Evolutionary conservation across 495 filamentous ascomycete genomes (phyloP).

Genomic region (Penicillium fimorum): DNA sequence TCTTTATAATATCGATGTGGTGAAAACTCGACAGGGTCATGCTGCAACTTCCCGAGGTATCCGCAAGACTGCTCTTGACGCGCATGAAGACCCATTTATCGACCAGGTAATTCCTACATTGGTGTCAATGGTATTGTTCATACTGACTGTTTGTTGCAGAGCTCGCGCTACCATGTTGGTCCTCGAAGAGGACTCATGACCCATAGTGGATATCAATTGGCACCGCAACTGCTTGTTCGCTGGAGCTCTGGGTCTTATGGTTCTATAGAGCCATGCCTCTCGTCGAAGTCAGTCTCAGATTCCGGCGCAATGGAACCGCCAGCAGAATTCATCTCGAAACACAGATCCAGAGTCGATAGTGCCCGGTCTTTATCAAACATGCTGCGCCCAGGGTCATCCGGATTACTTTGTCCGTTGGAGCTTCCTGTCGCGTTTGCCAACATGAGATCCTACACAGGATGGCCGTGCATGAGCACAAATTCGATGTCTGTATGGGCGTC

Average conservation of each 20-base stretch:
- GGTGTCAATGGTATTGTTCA: neutral
- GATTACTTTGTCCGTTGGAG: slow-evolving; percentile 17
- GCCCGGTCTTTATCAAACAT: neutral
- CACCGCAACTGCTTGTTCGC: slow-evolving; percentile 18
- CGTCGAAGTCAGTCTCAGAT: neutral
- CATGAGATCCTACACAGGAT: slow-evolving; percentile 17
- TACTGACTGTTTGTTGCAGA: slow-evolving; percentile 4
- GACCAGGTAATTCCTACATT: slow-evolving; percentile 15
- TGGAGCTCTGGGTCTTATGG: slow-evolving; percentile 31
- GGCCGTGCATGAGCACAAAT: slow-evolving; percentile 11
- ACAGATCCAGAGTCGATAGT: neutral
- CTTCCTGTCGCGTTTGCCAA: slow-evolving; percentile 23
- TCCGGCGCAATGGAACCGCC: neutral
- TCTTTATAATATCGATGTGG: slow-evolving; percentile 21
- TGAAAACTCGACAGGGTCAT: slow-evolving; percentile 15
- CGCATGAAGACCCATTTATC: slow-evolving; percentile 19
- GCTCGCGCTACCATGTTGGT: neutral
- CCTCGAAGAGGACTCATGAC: neutral
- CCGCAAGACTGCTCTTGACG: neutral
- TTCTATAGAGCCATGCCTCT: neutral
- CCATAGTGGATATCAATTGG: slow-evolving; percentile 1
- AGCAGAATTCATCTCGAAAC: neutral
- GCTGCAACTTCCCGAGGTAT: neutral
- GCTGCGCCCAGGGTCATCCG: neutral
- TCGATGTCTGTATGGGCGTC: slow-evolving; percentile 22